A percentile compares a stretch with the other conserved stretches of the same genome.
phyloP scores from a whole-genome alignment of 129 eudicot genomes.

The Daucus carota region DH1_v3.0 NC_030387.2:14468001-14468500 shows the following conservation, averaged over 20 bases:
- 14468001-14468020: conserved; percentile 45
- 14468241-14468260: conserved; percentile 44
- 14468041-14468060: conserved; percentile 50
- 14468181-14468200: conserved; percentile 33
- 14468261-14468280: conserved; percentile 55
- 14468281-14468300: not conserved
- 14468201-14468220: conserved; percentile 38
- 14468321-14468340: not conserved
- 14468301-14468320: too few species aligned
- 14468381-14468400: conserved; percentile 70
- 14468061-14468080: conserved; percentile 59
- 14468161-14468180: conserved; percentile 46
- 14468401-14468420: conserved; percentile 59
- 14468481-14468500: conserved; percentile 56
- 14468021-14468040: conserved; percentile 56
- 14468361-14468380: too few species aligned
- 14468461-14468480: conserved; percentile 65
- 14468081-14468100: conserved; percentile 49
- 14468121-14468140: conserved; percentile 42
- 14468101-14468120: conserved; percentile 47
- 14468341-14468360: not conserved
- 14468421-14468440: conserved; percentile 55
- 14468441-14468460: conserved; percentile 67
- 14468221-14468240: conserved; percentile 37
- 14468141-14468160: conserved; percentile 25